Percentiles rank a stretch among this genome's conserved stretches.
phyloP scores from a whole-genome alignment of 2,329 filamentous ascomycete species.

The Pyrenophora teres region DNA sequence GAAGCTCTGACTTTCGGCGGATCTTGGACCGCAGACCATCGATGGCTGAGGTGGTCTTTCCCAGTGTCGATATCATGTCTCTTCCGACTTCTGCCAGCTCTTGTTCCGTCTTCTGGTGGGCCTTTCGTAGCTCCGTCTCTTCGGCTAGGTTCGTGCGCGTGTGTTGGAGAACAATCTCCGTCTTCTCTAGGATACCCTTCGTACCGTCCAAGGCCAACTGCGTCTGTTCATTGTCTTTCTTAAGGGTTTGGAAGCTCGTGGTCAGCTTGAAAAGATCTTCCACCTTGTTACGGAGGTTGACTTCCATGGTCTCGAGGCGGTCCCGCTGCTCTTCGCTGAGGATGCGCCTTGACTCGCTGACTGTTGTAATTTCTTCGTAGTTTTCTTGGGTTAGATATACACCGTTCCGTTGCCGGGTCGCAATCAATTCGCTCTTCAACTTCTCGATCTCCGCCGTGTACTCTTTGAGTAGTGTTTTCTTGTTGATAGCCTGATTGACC shows the following conservation, averaged over 20 bases:
- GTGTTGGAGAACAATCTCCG: slow-evolving; percentile 78
- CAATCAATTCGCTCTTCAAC: slow-evolving; percentile 89
- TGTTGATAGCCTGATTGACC: slow-evolving; percentile 87
- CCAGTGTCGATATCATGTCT: slow-evolving; percentile 76
- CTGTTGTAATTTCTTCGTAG: slow-evolving; percentile 87
- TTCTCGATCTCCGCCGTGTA: slow-evolving; percentile 94
- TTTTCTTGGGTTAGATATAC: slow-evolving; percentile 89
- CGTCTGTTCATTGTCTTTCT: slow-evolving; percentile 85
- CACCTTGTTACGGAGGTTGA: slow-evolving; percentile 87
- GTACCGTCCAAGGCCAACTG: slow-evolving; percentile 75
- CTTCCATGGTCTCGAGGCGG: slow-evolving; percentile 90
- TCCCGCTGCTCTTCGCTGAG: slow-evolving; percentile 90
- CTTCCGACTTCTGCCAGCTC: slow-evolving; percentile 74
- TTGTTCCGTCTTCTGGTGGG: slow-evolving; percentile 83
- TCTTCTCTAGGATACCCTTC: slow-evolving; percentile 81
- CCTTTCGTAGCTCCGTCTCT: slow-evolving; percentile 78
- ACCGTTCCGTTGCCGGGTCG: slow-evolving; percentile 89
- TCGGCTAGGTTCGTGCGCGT: slow-evolving; percentile 78
- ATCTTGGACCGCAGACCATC: slow-evolving; percentile 84
- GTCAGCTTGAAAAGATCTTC: slow-evolving; percentile 89
- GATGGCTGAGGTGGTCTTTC: slow-evolving; percentile 78
- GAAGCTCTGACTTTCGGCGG: slow-evolving; percentile 80
- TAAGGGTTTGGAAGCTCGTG: slow-evolving; percentile 83
- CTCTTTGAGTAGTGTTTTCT: slow-evolving; percentile 87
- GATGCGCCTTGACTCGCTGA: slow-evolving; percentile 90